Conservation (phyloP, 768 basidiomycete genomes). For the Pisolithus orientalis region DNA sequence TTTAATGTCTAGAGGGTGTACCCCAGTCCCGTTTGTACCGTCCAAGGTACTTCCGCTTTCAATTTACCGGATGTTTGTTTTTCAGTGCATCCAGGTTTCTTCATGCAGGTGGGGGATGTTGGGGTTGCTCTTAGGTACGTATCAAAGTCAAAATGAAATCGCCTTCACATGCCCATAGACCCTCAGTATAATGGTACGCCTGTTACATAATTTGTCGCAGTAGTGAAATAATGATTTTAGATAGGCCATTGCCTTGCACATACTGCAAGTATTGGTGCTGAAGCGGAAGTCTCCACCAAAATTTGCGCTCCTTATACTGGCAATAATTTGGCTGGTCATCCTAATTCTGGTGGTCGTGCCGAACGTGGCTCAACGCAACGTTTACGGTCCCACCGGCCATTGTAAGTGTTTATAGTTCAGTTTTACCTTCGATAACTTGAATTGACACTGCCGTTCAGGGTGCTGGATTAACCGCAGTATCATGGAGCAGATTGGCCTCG, state of each 20-base stretch:
- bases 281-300: too few relatives aligned
- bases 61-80: neutral
- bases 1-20: constrained; percentile 20
- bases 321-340: too few relatives aligned
- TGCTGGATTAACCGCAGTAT: constrained; percentile 42
- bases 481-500: constrained; percentile 37
- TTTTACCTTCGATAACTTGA: neutral
- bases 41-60: constrained; percentile 25
- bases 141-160: neutral
- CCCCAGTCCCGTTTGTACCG: constrained; percentile 26
- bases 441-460: constrained; percentile 27
- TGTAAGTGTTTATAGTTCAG: constrained; percentile 22
- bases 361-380: too few relatives aligned
- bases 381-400: constrained; percentile 17
- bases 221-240: neutral
- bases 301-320: too few relatives aligned
- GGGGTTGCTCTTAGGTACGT: constrained; percentile 3
- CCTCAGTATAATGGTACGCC: constrained; percentile 14
- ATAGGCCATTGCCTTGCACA: constrained; percentile 34
- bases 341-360: too few relatives aligned
- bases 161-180: constrained; percentile 1
- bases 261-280: constrained; percentile 15
- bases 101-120: constrained; percentile 36
- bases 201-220: neutral
- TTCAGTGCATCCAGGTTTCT: constrained; percentile 19